Evolutionary conservation across 495 filamentous ascomycete species (phyloP), one percentile per base, ranked within the genome.

Genomic region (Xylaria intraflava): DNA sequence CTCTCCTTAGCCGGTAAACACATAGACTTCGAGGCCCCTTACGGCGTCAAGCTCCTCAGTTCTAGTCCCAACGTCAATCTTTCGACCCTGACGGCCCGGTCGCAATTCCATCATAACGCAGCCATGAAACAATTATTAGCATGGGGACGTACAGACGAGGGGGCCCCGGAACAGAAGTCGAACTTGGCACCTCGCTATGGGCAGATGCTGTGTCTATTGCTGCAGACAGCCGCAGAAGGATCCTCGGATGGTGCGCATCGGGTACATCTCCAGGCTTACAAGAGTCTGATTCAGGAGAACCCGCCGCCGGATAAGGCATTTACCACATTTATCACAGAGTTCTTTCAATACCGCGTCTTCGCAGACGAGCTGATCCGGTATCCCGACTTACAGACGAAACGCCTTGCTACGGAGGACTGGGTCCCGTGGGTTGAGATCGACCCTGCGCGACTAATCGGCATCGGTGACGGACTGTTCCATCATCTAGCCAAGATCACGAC

Each of bases 301-400:
- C 73, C 79, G 62, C 72, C 81, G 58, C 56, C 79, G 65, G 65
- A 89, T 48, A 74, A 82, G 35, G 78, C 83, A 26, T 89, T 90
- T 62, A 71, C 81, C 16, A 82, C 83, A 55, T 95, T 96, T 64
- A 86, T 96, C 58, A 79, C 88, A 66, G 90, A 95, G 67, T 94
- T 95, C 74, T 94, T 95, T 72, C 85, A 89, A 67, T 95, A 94
- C 60, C 88, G 94, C 69, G 87, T 90, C 58, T 83, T 88, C 51
- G 86, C 85, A 24, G 88, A 88, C 62, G 84, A 90, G 35, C 76
- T 95, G 47, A 89, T 91, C 24, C 81, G 81, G 31, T 73, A 85
- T 17, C 81, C 83, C 61, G 76, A 74, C 55, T 71, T 75, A 16
- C 76, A 72, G 2, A 71, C 78, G 11, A 71, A 76, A 10, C 59